Percentiles rank a stretch among this genome's conserved stretches.
phyloP scores from a whole-genome alignment of 164 flowering plant species.

The Aristolochia contorta region DNA sequence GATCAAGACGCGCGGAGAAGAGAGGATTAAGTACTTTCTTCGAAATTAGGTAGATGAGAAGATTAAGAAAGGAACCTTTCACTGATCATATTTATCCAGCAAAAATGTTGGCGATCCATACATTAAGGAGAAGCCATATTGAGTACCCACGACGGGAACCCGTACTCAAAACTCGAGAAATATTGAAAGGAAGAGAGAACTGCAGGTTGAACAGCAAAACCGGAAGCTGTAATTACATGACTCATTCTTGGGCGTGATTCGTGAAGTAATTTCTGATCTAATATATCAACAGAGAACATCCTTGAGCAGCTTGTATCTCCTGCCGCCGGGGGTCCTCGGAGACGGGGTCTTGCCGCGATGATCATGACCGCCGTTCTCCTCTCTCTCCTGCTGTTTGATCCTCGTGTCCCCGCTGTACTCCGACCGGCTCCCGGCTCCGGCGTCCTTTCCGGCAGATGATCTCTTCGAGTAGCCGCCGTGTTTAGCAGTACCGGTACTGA shows the following conservation, averaged over 20 bases:
- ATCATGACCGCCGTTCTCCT: slow-evolving; percentile 16
- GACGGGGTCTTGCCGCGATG: slow-evolving; percentile 57
- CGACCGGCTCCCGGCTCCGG: slow-evolving; percentile 21
- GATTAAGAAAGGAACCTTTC: too few relatives aligned
- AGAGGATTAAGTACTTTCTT: too few relatives aligned
- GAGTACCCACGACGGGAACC: not conserved
- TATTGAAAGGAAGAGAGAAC: too few relatives aligned
- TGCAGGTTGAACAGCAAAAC: too few relatives aligned
- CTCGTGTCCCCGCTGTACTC: slow-evolving; percentile 39
- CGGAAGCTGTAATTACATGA: not conserved
- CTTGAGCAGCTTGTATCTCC: slow-evolving; percentile 98
- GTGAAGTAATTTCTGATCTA: too few relatives aligned
- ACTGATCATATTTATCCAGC: too few relatives aligned
- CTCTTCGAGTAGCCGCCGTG: slow-evolving; percentile 29
- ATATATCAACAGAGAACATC: slow-evolving; percentile 95
- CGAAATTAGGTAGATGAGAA: too few relatives aligned
- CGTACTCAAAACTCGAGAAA: too few relatives aligned
- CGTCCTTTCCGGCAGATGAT: slow-evolving; percentile 3
- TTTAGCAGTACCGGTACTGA: not conserved
- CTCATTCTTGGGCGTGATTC: too few relatives aligned
- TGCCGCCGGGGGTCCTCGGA: slow-evolving; percentile 47
- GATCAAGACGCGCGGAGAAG: too few relatives aligned
- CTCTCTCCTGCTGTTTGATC: slow-evolving; percentile 35
- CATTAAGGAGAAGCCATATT: not conserved
- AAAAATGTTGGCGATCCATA: not conserved